phyloP scores from a whole-genome alignment of 1,284 basidiomycete species.

The Cutaneotrichosporon cutaneum region DNA sequence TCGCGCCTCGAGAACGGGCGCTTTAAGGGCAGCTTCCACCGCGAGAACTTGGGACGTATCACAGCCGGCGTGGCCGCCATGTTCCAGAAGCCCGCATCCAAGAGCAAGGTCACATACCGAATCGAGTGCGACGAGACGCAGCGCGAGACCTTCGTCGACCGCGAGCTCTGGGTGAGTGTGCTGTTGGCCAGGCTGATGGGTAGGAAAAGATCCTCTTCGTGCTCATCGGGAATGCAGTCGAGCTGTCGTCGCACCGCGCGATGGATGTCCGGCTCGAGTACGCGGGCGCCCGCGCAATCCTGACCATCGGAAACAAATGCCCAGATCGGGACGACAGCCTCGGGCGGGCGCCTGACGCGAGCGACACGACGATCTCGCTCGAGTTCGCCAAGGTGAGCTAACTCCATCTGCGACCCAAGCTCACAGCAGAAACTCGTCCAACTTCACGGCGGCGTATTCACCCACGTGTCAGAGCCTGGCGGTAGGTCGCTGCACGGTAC shows the following conservation, averaged over 20 bases:
- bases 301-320: slow-evolving; percentile 53
- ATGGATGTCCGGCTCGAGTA: slow-evolving; percentile 38
- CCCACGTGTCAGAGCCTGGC: too few species aligned
- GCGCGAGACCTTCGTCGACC: slow-evolving; percentile 46
- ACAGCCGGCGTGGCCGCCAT: slow-evolving; percentile 52
- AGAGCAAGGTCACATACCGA: slow-evolving; percentile 40
- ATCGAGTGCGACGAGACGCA: slow-evolving; percentile 47
- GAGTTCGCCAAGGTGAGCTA: slow-evolving; percentile 29
- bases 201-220: slow-evolving; percentile 38
- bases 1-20: slow-evolving; percentile 45
- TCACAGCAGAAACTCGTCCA: slow-evolving; percentile 49
- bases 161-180: slow-evolving; percentile 27
- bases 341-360: slow-evolving; percentile 12
- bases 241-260: slow-evolving; percentile 10
- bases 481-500: too few species aligned
- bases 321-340: slow-evolving; percentile 43
- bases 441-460: slow-evolving; percentile 48
- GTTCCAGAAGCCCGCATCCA: slow-evolving; percentile 46
- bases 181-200: too few species aligned
- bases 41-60: slow-evolving; percentile 47
- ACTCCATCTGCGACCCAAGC: not conserved
- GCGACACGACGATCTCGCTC: slow-evolving; percentile 53
- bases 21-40: slow-evolving; percentile 42
- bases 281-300: slow-evolving; percentile 26
- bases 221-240: slow-evolving; percentile 34